These are phyloP conservation scores for Xylaria flabelliformis DNA, from an alignment of 495 filamentous ascomycete genomes.

Conservation along the genomic window DNA sequence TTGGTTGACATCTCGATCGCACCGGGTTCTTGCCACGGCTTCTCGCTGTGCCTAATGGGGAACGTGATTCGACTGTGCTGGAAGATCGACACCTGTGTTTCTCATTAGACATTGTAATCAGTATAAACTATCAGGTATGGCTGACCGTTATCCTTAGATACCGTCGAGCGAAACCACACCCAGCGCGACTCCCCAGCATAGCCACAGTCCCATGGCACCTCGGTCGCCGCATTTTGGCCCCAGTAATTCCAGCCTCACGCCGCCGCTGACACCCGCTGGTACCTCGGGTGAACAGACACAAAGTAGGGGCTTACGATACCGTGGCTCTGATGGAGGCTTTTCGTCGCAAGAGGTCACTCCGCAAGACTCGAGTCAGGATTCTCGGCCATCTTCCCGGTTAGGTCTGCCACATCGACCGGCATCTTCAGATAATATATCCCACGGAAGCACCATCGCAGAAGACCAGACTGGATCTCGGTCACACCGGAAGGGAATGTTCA, in stretches of 20 bases:
- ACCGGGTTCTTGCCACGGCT: neutral
- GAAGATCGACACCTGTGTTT: neutral
- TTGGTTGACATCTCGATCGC: neutral
- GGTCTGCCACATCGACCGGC: constrained; percentile 47
- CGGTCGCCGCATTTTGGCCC: constrained; percentile 52
- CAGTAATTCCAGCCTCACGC: constrained; percentile 72
- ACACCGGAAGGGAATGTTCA: constrained; percentile 73
- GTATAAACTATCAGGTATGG: constrained; percentile 4
- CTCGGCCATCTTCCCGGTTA: constrained; percentile 42
- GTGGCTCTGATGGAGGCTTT: constrained; percentile 37
- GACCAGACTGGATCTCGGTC: constrained; percentile 40
- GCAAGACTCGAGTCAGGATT: constrained; percentile 58
- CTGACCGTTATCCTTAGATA: constrained; percentile 44
- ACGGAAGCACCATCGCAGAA: constrained; percentile 40
- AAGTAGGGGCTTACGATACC: constrained; percentile 36
- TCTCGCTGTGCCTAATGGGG: neutral
- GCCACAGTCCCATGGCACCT: constrained; percentile 45
- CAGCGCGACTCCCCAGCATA: constrained; percentile 42
- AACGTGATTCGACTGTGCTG: neutral
- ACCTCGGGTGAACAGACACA: constrained; percentile 54
- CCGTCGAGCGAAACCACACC: constrained; percentile 50
- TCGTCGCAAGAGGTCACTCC: constrained; percentile 66
- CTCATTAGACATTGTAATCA: neutral
- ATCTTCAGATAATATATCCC: constrained; percentile 47
- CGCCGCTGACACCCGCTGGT: constrained; percentile 86